These are phyloP conservation scores for Fusarium sp. DNA, from an alignment of 2,329 filamentous ascomycete genomes.

Conservation along the genomic window DNA sequence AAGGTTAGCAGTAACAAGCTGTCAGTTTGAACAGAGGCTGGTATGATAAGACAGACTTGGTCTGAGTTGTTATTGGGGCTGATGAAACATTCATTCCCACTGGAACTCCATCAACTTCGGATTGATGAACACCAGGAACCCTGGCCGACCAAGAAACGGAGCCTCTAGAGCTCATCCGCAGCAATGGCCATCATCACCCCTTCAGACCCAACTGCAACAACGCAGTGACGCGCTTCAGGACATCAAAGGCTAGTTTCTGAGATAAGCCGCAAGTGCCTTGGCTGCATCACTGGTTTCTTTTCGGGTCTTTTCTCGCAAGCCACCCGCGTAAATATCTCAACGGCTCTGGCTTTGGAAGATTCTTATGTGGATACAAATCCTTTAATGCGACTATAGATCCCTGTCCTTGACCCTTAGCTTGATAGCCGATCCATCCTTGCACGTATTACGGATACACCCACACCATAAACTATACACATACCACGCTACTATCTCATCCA, in stretches of 20 bases:
- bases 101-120: neutral
- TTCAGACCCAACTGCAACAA: no score
- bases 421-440: conserved; percentile 16
- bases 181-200: neutral
- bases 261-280: conserved; percentile 2
- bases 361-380: conserved; percentile 9
- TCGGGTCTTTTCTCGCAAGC: neutral
- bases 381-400: conserved; percentile 10
- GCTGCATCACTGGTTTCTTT: neutral
- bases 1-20: neutral
- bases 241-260: conserved; percentile 17
- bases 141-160: neutral
- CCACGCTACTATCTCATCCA: conserved; percentile 1
- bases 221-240: neutral
- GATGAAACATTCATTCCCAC: neutral
- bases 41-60: neutral
- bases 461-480: neutral
- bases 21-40: neutral
- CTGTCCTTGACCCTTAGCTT: neutral
- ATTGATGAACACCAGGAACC: neutral
- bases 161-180: neutral
- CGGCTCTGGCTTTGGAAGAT: neutral
- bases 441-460: neutral
- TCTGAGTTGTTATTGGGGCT: neutral
- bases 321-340: neutral